These are phyloP conservation scores for grape (Vitis vinifera) DNA, from an alignment of 164 flowering plant species.

Conservation along the genomic window DNA sequence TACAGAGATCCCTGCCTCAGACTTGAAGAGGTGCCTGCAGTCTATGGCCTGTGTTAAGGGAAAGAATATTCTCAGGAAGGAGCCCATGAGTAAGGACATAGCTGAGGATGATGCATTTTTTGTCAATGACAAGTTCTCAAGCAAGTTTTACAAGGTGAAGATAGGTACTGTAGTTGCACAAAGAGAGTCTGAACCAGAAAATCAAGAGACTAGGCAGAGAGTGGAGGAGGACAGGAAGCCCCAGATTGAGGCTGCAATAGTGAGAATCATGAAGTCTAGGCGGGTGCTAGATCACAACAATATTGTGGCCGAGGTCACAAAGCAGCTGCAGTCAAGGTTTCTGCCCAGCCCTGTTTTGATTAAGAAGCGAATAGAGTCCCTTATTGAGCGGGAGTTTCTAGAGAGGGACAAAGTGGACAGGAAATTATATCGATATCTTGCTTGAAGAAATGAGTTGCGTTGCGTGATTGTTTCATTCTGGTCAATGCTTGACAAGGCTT, in stretches of 20 bases:
- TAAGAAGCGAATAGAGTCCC: constrained; percentile 21
- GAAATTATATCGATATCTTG: constrained; percentile 18
- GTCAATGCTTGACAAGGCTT: no score
- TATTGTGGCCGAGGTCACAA: constrained; percentile 11
- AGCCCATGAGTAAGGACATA: not conserved
- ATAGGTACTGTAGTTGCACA: constrained; percentile 21
- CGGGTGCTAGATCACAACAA: constrained; percentile 20
- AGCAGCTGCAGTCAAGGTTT: constrained; percentile 17
- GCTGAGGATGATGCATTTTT: constrained; percentile 3
- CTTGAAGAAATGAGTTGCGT: constrained; percentile 1
- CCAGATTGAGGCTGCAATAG: constrained; percentile 31
- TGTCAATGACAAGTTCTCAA: not conserved
- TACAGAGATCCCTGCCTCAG: constrained; percentile 59
- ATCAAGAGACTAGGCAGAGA: constrained; percentile 26
- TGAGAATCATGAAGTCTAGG: constrained; percentile 30
- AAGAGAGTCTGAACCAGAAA: constrained; percentile 27
- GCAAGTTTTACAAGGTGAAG: not conserved
- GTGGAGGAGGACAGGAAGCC: constrained; percentile 31
- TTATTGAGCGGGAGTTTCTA: constrained; percentile 19
- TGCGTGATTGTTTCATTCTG: no score
- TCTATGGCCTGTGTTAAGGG: constrained; percentile 67
- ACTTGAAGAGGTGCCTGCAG: constrained; percentile 60
- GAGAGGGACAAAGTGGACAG: constrained; percentile 18
- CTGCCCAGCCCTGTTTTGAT: constrained; percentile 10
- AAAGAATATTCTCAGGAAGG: not conserved